Percentiles rank a stretch among this genome's conserved stretches.
These are phyloP conservation scores for Fusarium falciforme DNA, from an alignment of 2,329 filamentous ascomycete species.

Conservation along the genomic window DNA sequence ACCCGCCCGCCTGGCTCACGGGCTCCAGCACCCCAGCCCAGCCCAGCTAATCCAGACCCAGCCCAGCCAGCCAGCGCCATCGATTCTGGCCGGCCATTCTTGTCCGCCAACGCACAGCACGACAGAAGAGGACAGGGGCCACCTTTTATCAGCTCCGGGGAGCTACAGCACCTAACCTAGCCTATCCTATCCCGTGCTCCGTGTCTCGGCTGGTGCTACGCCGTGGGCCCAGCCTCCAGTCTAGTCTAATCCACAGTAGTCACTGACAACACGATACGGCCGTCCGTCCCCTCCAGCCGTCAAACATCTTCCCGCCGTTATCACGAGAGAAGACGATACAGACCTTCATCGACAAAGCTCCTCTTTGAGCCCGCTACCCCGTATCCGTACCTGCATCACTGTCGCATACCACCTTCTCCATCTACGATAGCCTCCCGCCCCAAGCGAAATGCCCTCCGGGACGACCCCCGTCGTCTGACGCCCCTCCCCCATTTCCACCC, in stretches of 20 bases:
- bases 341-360: not conserved
- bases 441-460: slow-evolving; percentile 42
- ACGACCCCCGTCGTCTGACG: slow-evolving; percentile 44
- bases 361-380: not conserved
- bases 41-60: slow-evolving; percentile 11
- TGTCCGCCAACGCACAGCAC: slow-evolving; percentile 12
- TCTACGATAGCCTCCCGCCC: slow-evolving; percentile 20
- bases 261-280: slow-evolving; percentile 2
- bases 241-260: not conserved
- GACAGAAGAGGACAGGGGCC: slow-evolving; percentile 6
- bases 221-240: slow-evolving; percentile 25
- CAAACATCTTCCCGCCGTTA: slow-evolving; percentile 27
- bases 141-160: slow-evolving; percentile 10
- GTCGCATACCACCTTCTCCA: slow-evolving; percentile 19
- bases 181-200: not conserved
- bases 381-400: not conserved
- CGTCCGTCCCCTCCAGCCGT: slow-evolving; percentile 1
- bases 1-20: slow-evolving; percentile 37
- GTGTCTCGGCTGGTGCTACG: slow-evolving; percentile 13
- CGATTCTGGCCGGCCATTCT: not conserved
- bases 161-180: not conserved
- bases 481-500: slow-evolving; percentile 32
- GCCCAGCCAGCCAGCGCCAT: slow-evolving; percentile 7
- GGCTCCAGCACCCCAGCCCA: slow-evolving; percentile 26
- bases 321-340: slow-evolving; percentile 1